Percentiles rank a stretch among this genome's conserved stretches.
These are phyloP conservation scores for Termitomyces bulborhizus DNA, from an alignment of 768 basidiomycete species.

Conservation along the genomic window DNA sequence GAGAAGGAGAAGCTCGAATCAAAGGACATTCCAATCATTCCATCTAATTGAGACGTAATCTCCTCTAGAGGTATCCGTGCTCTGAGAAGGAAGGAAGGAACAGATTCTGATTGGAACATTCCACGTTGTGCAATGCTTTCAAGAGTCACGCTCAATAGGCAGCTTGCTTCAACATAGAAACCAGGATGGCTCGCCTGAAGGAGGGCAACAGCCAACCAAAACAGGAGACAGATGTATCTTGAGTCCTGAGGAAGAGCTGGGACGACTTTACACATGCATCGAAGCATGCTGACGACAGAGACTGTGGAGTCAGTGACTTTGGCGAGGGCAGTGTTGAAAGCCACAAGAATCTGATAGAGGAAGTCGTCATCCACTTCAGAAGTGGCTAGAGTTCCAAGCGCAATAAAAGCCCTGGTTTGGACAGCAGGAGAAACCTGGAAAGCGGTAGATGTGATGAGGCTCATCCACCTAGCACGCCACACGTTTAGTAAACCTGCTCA, in stretches of 20 bases:
- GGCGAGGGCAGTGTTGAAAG: constrained; percentile 66
- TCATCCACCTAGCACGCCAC: constrained; percentile 94
- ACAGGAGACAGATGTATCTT: constrained; percentile 66
- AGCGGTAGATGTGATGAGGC: constrained; percentile 78
- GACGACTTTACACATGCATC: constrained; percentile 75
- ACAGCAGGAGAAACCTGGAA: constrained; percentile 86
- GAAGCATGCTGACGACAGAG: constrained; percentile 81
- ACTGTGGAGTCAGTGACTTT: constrained; percentile 62
- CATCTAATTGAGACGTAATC: constrained; percentile 65
- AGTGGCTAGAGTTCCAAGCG: constrained; percentile 75
- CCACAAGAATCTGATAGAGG: constrained; percentile 88
- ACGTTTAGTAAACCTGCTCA: constrained; percentile 67
- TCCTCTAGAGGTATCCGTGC: constrained; percentile 61
- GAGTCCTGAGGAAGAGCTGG: constrained; percentile 64
- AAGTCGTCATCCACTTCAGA: constrained; percentile 90
- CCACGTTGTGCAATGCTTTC: constrained; percentile 59
- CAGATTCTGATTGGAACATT: constrained; percentile 46
- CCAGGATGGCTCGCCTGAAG: constrained; percentile 71
- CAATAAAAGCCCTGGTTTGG: constrained; percentile 84
- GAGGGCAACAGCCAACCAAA: constrained; percentile 86
- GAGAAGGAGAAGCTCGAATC: constrained; percentile 77
- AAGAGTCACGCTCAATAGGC: constrained; percentile 59
- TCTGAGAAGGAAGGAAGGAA: constrained; percentile 55
- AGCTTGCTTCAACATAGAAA: constrained; percentile 63
- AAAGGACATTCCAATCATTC: constrained; percentile 69